Percentiles rank a stretch among this genome's conserved stretches.
These are phyloP conservation scores for Immersiporthe knoxdaviesiana DNA, from an alignment of 2,329 filamentous ascomycete genomes.

Conservation along the genomic window DNA sequence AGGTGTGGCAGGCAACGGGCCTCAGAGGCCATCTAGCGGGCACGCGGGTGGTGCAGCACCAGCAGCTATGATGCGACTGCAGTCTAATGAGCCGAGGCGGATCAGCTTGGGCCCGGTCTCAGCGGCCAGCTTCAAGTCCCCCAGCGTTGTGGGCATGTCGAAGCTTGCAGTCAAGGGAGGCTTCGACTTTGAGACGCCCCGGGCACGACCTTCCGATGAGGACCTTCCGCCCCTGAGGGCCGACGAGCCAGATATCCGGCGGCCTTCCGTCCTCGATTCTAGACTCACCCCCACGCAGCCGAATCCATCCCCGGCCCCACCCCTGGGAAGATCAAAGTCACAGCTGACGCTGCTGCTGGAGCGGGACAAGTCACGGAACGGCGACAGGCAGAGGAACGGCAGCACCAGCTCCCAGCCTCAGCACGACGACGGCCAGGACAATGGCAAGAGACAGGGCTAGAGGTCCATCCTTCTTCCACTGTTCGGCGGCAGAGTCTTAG, in stretches of 20 bases:
- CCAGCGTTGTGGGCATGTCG: conserved; percentile 32
- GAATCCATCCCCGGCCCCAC: conserved; percentile 48
- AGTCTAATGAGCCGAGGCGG: conserved; percentile 28
- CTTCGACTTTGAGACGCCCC: conserved; percentile 36
- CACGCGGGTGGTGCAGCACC: conserved; percentile 11
- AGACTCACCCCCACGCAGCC: conserved; percentile 55
- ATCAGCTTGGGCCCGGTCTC: conserved; percentile 26
- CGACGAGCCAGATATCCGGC: conserved; percentile 33
- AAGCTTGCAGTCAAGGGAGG: conserved; percentile 33
- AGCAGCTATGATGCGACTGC: conserved; percentile 21
- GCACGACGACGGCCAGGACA: conserved; percentile 8
- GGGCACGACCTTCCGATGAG: conserved; percentile 18
- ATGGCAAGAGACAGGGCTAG: conserved; percentile 11
- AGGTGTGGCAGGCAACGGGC: not conserved
- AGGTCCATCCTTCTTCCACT: not conserved
- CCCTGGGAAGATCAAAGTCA: conserved; percentile 62
- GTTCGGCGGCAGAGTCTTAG: not conserved
- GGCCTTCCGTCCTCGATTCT: conserved; percentile 41
- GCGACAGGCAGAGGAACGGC: conserved; percentile 30
- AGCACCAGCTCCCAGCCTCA: conserved; percentile 14
- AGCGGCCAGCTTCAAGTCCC: conserved; percentile 30
- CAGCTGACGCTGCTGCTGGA: conserved; percentile 62
- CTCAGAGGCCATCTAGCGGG: not conserved
- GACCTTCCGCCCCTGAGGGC: conserved; percentile 27
- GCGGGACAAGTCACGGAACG: conserved; percentile 49